Evolutionary conservation across 2,329 filamentous ascomycete genomes (phyloP), one percentile per base, ranked within the genome.

Genomic region (Corynespora cassiicola): DNA sequence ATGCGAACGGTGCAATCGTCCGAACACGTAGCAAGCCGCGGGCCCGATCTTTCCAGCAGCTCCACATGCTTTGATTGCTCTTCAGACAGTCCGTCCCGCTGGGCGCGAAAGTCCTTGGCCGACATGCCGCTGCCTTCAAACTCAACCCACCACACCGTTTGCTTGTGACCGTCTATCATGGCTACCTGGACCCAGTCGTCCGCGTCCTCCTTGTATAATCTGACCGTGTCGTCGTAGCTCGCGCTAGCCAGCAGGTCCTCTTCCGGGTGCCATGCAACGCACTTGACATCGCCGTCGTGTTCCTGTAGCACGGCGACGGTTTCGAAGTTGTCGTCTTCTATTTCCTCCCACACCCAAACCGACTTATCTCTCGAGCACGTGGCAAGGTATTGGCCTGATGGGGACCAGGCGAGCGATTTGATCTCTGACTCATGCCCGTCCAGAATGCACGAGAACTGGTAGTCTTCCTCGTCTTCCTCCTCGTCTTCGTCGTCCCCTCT

Each of bases 341-440:
- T 81, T 66, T 97, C 94, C 70, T 99, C 94, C 94, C 94, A 99
- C 56, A 99, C 89, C 94, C 94, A 99, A 12, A 97, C 89, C 11
- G 83, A 87, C 74, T 97, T 97, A 67, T 99, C 94, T 31, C 94
- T 81, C 36, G 84, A 88, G 69, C 91, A 96, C 0, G 91, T 96
- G 5, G 94, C 94, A 4, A 99, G 79, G 56, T 90, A 85, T 45
- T 86, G 82, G 1, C 88, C 88, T 0, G 81, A 82, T 0, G 88
- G 84, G 12, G 80, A 84, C 73, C 90, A 95, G 2, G 81, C 78
- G 47, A 92, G 82, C 19, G 80, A 76, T 75, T 96, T 87, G 75
- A 99, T 88, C 71, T 99, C 94, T 16, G 87, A 90, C 61, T 97
- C 94, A 66, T 97, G 94, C 0, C 94, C 94, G 60, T 97, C 94